Conservation (phyloP, 371 early-diverging fungal species). For the Mortierella sp. region DNA sequence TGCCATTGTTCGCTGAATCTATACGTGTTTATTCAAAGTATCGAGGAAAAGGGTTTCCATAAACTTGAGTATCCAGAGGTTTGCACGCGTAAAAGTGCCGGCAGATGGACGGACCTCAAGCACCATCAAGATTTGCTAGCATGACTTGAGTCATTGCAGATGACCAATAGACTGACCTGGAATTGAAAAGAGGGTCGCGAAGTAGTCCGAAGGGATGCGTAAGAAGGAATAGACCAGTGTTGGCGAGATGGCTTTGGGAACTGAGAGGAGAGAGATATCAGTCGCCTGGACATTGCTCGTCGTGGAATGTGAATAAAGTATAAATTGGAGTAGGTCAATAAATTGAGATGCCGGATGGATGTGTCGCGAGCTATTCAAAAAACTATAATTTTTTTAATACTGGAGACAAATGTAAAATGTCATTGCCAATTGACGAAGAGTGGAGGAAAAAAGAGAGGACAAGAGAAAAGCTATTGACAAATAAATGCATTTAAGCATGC, state of each 20-base stretch:
- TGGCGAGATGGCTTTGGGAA: slow-evolving; percentile 14
- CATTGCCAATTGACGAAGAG: too few species aligned
- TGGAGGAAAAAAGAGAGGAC: not conserved
- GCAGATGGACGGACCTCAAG: not conserved
- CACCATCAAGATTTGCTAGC: too few species aligned
- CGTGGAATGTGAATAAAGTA: not conserved
- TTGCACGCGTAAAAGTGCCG: not conserved
- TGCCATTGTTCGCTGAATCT: slow-evolving; percentile 21
- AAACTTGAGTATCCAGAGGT: not conserved
- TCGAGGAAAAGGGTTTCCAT: not conserved
- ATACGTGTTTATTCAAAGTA: not conserved
- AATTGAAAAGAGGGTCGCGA: slow-evolving; percentile 4
- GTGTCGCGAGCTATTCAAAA: not conserved
- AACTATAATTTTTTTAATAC: too few species aligned
- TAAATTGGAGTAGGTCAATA: not conserved
- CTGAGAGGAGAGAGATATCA: slow-evolving; percentile 7
- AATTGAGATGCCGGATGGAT: too few species aligned
- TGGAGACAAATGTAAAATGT: too few species aligned
- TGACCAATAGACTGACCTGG: not conserved
- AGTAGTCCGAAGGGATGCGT: not conserved
- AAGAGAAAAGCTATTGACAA: not conserved
- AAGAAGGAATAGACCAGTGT: slow-evolving; percentile 12
- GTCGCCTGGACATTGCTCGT: slow-evolving; percentile 26
- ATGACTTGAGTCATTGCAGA: too few species aligned
- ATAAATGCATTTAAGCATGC: too few species aligned